A percentile compares a stretch with the other conserved stretches of the same genome.
Conservation (phyloP, 1,139 yeast species). For the Geotrichum carabidarum region DNA sequence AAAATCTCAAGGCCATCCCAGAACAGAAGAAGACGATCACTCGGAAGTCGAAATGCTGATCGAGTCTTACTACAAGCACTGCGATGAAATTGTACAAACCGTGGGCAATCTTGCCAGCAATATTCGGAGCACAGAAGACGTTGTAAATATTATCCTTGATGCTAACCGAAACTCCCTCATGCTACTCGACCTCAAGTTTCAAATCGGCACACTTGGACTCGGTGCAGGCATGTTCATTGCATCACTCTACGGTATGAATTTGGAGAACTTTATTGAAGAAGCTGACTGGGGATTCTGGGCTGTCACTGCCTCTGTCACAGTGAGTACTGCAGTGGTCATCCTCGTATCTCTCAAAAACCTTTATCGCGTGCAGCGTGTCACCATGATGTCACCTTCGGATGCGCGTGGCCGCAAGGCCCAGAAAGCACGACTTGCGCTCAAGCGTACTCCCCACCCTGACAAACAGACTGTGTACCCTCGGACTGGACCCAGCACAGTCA, state of each 20-base stretch:
- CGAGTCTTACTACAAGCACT: conserved; percentile 89
- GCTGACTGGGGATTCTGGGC: conserved; percentile 59
- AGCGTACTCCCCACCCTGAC: not conserved
- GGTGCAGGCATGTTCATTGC: conserved; percentile 79
- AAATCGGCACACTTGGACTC: conserved; percentile 82
- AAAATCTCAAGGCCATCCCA: conserved; percentile 36
- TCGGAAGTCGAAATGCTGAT: conserved; percentile 77
- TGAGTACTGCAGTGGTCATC: conserved; percentile 41
- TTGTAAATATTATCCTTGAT: conserved; percentile 88
- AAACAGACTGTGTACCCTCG: too few relatives aligned
- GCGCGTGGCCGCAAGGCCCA: too few relatives aligned
- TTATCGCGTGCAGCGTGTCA: conserved; percentile 54
- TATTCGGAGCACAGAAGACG: conserved; percentile 91
- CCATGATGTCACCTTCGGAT: conserved; percentile 52
- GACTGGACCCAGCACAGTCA: too few relatives aligned
- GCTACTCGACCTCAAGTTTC: conserved; percentile 82
- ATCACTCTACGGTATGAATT: conserved; percentile 94
- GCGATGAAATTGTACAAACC: conserved; percentile 94
- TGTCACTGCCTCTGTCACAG: conserved; percentile 49
- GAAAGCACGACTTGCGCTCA: not conserved
- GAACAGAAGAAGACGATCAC: conserved; percentile 54
- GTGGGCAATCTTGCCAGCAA: conserved; percentile 79
- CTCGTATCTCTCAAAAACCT: conserved; percentile 44
- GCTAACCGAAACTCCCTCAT: conserved; percentile 91
- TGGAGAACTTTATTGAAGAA: conserved; percentile 86